phyloP scores from a whole-genome alignment of 1,139 yeast species.

The Eremothecium gossypii region DNA sequence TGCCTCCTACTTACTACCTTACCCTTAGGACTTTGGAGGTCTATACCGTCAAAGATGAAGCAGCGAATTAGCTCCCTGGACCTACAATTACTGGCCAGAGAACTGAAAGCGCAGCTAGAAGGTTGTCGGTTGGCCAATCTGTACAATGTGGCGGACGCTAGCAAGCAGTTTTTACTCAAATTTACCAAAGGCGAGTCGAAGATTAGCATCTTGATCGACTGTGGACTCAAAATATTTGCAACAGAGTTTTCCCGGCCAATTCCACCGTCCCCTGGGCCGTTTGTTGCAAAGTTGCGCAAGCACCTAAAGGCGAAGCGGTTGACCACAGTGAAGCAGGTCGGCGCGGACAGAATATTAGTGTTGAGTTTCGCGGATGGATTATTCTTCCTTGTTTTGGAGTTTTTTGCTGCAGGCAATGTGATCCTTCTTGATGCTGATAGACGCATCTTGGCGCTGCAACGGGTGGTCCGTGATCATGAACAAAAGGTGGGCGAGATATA shows the following conservation, averaged over 20 bases:
- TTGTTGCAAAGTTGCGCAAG: slow-evolving; percentile 77
- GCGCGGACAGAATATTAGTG: slow-evolving; percentile 70
- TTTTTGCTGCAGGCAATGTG: slow-evolving; percentile 91
- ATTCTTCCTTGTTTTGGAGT: slow-evolving; percentile 73
- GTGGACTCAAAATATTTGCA: slow-evolving; percentile 73
- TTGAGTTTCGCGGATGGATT: slow-evolving; percentile 75
- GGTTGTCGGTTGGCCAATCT: slow-evolving; percentile 76
- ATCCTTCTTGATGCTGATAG: slow-evolving; percentile 60
- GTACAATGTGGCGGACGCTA: slow-evolving; percentile 67
- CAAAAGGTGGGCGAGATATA: slow-evolving; percentile 64
- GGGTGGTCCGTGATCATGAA: slow-evolving; percentile 68
- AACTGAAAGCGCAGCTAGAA: slow-evolving; percentile 46
- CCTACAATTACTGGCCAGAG: slow-evolving; percentile 60
- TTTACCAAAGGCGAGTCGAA: slow-evolving; percentile 81
- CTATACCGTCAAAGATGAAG: slow-evolving; percentile 32
- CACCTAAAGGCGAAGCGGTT: slow-evolving; percentile 76
- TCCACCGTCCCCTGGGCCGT: slow-evolving; percentile 73
- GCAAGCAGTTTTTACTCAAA: slow-evolving; percentile 67
- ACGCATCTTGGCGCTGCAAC: slow-evolving; percentile 63
- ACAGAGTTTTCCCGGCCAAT: slow-evolving; percentile 77
- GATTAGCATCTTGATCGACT: slow-evolving; percentile 64
- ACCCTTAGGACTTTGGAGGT: neutral
- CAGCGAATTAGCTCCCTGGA: slow-evolving; percentile 85
- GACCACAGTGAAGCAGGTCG: slow-evolving; percentile 62
- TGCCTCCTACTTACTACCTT: no score